These are phyloP conservation scores for Tolypocladium tropicale DNA, from an alignment of 2,329 filamentous ascomycete species.

Conservation along the genomic window DNA sequence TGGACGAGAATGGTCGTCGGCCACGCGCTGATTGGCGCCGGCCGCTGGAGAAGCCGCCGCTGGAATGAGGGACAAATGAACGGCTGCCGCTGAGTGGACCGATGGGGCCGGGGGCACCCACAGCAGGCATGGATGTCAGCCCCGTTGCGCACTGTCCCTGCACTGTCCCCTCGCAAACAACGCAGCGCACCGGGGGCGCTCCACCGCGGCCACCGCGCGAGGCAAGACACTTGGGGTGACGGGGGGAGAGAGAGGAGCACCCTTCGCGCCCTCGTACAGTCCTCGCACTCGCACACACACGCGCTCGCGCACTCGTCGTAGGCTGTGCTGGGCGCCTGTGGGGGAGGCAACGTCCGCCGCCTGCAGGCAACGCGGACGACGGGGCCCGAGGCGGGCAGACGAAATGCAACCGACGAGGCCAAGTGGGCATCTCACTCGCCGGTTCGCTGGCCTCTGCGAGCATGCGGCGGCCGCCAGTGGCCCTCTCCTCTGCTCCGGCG, in stretches of 20 bases:
- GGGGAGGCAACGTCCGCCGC: neutral
- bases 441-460: neutral
- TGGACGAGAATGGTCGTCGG: constrained; percentile 1
- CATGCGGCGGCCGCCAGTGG: too few species aligned
- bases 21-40: neutral
- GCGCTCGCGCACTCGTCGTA: constrained; percentile 2
- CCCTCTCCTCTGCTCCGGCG: neutral
- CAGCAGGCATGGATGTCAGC: constrained; percentile 1
- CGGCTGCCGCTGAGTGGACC: neutral
- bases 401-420: neutral
- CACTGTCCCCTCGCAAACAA: neutral
- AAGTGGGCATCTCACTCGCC: neutral
- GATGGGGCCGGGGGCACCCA: neutral
- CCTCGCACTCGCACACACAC: too few species aligned
- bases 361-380: neutral
- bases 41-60: neutral
- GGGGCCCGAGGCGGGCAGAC: neutral
- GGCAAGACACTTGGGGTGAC: neutral
- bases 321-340: constrained; percentile 1
- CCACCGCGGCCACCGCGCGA: constrained; percentile 1
- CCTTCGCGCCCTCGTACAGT: too few species aligned
- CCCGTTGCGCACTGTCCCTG: neutral
- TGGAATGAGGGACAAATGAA: constrained; percentile 4
- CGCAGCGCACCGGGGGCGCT: neutral
- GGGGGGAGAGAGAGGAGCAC: too few species aligned